Conservation (phyloP, 208 protist species). For the Trypanosoma vivax region DNA sequence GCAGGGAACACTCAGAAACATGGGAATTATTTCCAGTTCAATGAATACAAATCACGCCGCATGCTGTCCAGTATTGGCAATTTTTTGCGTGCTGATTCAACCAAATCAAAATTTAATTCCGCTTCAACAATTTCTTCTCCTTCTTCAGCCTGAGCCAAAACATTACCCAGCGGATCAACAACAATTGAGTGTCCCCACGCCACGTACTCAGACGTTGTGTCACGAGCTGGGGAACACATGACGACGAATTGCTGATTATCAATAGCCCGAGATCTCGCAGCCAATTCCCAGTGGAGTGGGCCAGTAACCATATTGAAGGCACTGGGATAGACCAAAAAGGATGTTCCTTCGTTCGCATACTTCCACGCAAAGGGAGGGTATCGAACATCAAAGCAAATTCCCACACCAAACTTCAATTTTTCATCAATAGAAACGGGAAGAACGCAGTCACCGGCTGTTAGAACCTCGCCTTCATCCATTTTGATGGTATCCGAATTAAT, state of each 20-base stretch:
- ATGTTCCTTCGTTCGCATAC: constrained; percentile 62
- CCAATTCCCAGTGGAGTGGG: constrained; percentile 96
- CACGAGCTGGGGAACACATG: constrained; percentile 92
- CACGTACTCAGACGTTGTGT: constrained; percentile 81
- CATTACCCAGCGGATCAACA: constrained; percentile 86
- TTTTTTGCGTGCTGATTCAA: constrained; percentile 31
- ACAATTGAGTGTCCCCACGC: constrained; percentile 97
- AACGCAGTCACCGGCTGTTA: constrained; percentile 84
- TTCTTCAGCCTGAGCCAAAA: constrained; percentile 62
- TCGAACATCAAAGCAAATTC: constrained; percentile 98
- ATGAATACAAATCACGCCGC: constrained; percentile 67
- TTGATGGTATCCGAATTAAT: constrained; percentile 94
- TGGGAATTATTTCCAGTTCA: constrained; percentile 40
- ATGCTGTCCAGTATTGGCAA: constrained; percentile 80
- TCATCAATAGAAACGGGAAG: constrained; percentile 35
- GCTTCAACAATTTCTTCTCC: constrained; percentile 52
- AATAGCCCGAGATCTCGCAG: constrained; percentile 82
- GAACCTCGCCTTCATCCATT: constrained; percentile 93
- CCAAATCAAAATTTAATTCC: constrained; percentile 53
- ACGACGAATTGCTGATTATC: constrained; percentile 95
- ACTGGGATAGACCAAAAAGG: constrained; percentile 93
- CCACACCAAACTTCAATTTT: constrained; percentile 88
- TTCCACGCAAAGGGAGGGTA: constrained; percentile 92
- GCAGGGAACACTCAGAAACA: not conserved
- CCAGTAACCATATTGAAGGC: constrained; percentile 99